Conservation (phyloP, 192 early-diverging fungal genomes). For the Phlyctochytrium planicorne region DNA sequence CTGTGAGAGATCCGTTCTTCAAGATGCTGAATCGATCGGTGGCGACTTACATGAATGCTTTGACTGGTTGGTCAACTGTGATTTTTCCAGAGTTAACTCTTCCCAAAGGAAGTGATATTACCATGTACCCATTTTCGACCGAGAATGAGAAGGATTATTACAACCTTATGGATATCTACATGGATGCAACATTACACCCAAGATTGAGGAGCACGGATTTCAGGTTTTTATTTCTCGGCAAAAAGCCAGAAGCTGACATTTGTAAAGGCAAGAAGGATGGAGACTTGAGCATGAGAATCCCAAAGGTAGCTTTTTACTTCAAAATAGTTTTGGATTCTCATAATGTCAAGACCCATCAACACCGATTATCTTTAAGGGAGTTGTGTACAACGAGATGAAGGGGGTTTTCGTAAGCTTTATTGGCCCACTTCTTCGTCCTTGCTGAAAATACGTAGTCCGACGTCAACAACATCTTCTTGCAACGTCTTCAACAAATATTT, state of each 20-base stretch:
- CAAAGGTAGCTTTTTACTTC: conserved; percentile 31
- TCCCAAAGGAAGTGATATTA: conserved; percentile 71
- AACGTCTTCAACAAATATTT: conserved; percentile 74
- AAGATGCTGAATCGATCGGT: conserved; percentile 96
- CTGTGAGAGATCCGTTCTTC: conserved; percentile 98
- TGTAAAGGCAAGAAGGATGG: conserved; percentile 86
- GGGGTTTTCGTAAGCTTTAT: conserved; percentile 52
- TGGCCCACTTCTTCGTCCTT: not conserved
- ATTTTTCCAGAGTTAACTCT: not conserved
- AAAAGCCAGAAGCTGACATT: not conserved
- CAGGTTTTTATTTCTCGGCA: conserved; percentile 1
- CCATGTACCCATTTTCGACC: conserved; percentile 92
- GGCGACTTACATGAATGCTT: conserved; percentile 97
- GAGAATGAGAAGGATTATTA: conserved; percentile 85
- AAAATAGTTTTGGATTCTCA: not conserved
- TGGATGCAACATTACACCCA: conserved; percentile 88
- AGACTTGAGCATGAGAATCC: conserved; percentile 78
- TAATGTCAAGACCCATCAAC: conserved; percentile 50
- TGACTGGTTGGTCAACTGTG: conserved; percentile 62
- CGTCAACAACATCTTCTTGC: conserved; percentile 73
- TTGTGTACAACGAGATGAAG: conserved; percentile 99
- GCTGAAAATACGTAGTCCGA: conserved; percentile 62
- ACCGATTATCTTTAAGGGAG: conserved; percentile 85
- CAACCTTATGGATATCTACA: conserved; percentile 86
- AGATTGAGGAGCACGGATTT: conserved; percentile 80